A percentile compares a stretch with the other conserved stretches of the same genome.
phyloP scores from a whole-genome alignment of 768 basidiomycete genomes.

The Suillus clintonianus region DNA sequence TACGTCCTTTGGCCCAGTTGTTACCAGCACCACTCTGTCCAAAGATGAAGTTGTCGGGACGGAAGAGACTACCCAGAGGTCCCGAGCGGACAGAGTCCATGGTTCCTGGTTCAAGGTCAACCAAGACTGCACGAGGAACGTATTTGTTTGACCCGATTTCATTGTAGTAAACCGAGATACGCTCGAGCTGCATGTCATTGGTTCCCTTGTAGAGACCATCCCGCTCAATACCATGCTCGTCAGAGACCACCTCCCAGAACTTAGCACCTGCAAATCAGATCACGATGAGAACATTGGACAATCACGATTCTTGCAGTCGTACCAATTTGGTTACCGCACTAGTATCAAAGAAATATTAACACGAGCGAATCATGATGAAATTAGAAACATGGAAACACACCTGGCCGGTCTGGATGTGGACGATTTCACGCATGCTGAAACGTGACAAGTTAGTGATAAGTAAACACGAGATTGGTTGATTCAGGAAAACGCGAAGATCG shows the following conservation, averaged over 20 bases:
- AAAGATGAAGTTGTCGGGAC: constrained; percentile 98
- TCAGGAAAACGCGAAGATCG: constrained; percentile 20
- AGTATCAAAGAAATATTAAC: constrained; percentile 27
- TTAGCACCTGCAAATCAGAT: constrained; percentile 66
- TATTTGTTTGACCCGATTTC: constrained; percentile 95
- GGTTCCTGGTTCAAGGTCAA: constrained; percentile 97
- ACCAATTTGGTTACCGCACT: constrained; percentile 99
- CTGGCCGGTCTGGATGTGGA: constrained; percentile 99
- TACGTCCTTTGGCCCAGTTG: constrained; percentile 99
- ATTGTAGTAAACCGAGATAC: constrained; percentile 98
- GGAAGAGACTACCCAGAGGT: constrained; percentile 89
- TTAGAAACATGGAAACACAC: constrained; percentile 42
- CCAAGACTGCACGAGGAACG: constrained; percentile 95
- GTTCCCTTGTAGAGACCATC: constrained; percentile 94
- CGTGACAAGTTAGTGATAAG: constrained; percentile 25
- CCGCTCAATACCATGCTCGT: constrained; percentile 94
- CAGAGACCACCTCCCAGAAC: constrained; percentile 98
- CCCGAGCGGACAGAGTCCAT: constrained; percentile 93
- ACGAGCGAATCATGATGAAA: constrained; percentile 22
- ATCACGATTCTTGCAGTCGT: constrained; percentile 31
- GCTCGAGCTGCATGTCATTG: constrained; percentile 94
- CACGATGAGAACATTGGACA: constrained; percentile 14
- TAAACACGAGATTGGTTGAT: constrained; percentile 18
- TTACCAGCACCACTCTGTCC: constrained; percentile 98
- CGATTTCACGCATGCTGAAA: constrained; percentile 96